Evolutionary conservation across 225 moss, liverwort and hornwort genomes (phyloP).

Genomic region (Pseudisothecium myosuroides): DNA sequence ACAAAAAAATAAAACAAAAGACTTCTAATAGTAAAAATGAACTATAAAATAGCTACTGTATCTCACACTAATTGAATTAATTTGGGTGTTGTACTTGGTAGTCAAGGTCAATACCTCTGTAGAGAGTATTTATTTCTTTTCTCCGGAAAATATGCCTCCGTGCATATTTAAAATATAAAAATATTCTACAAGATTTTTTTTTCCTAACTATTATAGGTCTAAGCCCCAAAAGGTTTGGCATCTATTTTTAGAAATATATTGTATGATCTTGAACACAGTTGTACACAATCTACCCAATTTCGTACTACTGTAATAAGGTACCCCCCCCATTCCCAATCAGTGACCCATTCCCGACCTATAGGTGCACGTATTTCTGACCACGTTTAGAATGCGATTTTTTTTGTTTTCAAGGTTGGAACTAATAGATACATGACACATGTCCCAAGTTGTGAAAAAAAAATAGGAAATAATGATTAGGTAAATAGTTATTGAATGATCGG

Average conservation of each 20-base stretch:
- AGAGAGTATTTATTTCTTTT: neutral
- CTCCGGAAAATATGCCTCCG: rapidly evolving
- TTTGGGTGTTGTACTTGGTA: rapidly evolving
- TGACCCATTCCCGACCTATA: no score
- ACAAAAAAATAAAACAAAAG: no score
- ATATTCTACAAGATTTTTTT: neutral
- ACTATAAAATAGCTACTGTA: neutral
- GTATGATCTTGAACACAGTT: neutral
- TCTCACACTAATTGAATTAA: neutral
- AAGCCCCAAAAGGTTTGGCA: neutral
- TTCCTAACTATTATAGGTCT: neutral
- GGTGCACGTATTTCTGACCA: no score
- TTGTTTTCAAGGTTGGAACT: no score
- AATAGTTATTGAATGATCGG: no score
- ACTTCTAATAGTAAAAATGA: neutral
- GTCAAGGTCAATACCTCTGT: neutral
- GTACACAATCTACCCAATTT: neutral
- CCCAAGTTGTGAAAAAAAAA: no score
- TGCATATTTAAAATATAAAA: neutral
- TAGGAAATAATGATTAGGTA: no score
- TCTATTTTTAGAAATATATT: neutral
- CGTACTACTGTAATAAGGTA: neutral
- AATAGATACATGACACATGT: no score
- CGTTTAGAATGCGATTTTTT: no score
- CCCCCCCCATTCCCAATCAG: no score